phyloP scores from a whole-genome alignment of 345 rosid species.

The Camelina neglecta region DNA sequence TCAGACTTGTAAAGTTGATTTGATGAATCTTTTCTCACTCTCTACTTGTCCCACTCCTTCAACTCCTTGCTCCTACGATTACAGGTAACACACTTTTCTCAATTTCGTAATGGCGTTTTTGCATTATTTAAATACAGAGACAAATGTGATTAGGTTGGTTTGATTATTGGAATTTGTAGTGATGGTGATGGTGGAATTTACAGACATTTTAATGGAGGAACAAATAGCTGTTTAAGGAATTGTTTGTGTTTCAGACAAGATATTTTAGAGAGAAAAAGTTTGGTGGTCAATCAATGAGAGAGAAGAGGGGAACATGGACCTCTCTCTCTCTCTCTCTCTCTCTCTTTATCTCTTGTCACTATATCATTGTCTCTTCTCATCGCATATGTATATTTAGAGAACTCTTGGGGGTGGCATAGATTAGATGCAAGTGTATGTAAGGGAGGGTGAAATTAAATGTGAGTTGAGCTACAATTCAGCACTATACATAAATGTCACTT shows the following conservation, averaged over 20 bases:
- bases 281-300: slow-evolving; percentile 33
- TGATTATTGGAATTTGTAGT: background rate
- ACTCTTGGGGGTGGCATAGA: slow-evolving; percentile 20
- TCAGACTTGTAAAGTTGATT: slow-evolving; percentile 55
- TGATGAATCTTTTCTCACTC: slow-evolving; percentile 60
- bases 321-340: slow-evolving; percentile 3
- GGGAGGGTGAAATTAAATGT: slow-evolving; percentile 36
- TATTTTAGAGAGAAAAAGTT: slow-evolving; percentile 25
- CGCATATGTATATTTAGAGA: background rate
- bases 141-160: slow-evolving; percentile 33
- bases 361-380: slow-evolving; percentile 34
- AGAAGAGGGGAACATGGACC: background rate
- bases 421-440: slow-evolving; percentile 31
- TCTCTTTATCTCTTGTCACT: slow-evolving; percentile 22
- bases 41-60: slow-evolving; percentile 54
- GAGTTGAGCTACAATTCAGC: slow-evolving; percentile 41
- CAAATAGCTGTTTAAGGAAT: slow-evolving; percentile 1
- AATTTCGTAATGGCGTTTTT: background rate
- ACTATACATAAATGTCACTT: slow-evolving; percentile 50
- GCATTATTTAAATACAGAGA: background rate
- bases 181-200: slow-evolving; percentile 15
- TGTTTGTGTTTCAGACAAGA: slow-evolving; percentile 23
- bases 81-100: slow-evolving; percentile 50
- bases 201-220: slow-evolving; percentile 18
- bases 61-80: slow-evolving; percentile 63